Conservation (phyloP, 2,329 filamentous ascomycete species). For the Meredithiella fracta region DNA sequence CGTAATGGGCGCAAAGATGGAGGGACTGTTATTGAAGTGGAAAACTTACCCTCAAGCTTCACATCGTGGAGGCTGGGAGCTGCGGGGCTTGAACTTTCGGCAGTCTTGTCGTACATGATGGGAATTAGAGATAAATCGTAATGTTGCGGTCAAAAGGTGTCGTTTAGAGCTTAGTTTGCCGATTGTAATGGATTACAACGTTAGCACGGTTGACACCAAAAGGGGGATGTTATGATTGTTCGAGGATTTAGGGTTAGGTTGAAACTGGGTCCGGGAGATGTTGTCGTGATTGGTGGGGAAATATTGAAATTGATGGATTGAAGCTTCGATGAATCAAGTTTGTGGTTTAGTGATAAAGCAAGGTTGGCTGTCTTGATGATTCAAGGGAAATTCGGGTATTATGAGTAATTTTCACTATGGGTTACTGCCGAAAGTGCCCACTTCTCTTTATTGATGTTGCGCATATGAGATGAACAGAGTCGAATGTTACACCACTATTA, state of each 20-base stretch:
- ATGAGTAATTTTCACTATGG: no score
- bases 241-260: background rate
- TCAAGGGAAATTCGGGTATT: no score
- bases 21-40: background rate
- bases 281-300: no score
- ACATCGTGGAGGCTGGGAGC: slow-evolving; percentile 12
- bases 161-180: background rate
- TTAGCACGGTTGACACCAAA: background rate
- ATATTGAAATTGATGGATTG: background rate
- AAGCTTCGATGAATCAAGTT: no score
- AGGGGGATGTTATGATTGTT: background rate
- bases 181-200: background rate
- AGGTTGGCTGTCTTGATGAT: no score
- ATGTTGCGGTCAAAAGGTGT: background rate
- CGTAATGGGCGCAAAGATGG: background rate
- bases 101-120: slow-evolving; percentile 12
- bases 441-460: no score
- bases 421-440: no score
- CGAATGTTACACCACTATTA: no score
- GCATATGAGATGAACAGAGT: no score
- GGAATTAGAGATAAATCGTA: background rate
- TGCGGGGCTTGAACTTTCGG: slow-evolving; percentile 10
- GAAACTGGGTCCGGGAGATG: background rate
- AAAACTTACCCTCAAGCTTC: slow-evolving; percentile 12
- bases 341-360: no score